These are phyloP conservation scores for Extremus antarcticus DNA, from an alignment of 495 filamentous ascomycete species.

Conservation along the genomic window DNA sequence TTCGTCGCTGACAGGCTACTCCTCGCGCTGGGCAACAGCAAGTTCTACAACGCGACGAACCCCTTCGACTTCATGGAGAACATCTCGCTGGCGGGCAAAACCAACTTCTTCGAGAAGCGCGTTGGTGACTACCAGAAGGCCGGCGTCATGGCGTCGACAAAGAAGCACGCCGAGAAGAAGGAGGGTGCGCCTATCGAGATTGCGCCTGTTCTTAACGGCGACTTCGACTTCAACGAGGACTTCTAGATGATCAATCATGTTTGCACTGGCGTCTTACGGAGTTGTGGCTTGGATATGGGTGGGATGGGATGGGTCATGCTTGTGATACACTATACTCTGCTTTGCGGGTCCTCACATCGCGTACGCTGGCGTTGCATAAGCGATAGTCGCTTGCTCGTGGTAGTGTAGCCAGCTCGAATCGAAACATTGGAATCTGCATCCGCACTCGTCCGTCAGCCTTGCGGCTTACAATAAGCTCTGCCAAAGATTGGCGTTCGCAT, in stretches of 20 bases:
- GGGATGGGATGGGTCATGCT: neutral
- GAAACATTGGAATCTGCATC: neutral
- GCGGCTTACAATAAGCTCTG: no score
- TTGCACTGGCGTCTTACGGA: neutral
- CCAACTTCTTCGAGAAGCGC: constrained; percentile 99
- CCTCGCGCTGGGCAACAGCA: constrained; percentile 80
- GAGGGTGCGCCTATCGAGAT: constrained; percentile 35
- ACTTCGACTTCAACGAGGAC: constrained; percentile 92
- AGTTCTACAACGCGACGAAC: constrained; percentile 84
- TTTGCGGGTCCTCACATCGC: neutral
- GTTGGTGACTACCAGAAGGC: constrained; percentile 99
- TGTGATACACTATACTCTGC: neutral
- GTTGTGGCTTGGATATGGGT: constrained; percentile 5
- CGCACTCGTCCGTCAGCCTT: neutral
- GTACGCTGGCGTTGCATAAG: neutral
- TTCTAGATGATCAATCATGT: constrained; percentile 54
- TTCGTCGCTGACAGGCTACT: constrained; percentile 96
- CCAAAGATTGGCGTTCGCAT: no score
- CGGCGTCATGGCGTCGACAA: constrained; percentile 90
- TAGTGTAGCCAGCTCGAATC: neutral
- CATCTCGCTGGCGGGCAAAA: constrained; percentile 96
- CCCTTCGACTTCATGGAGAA: constrained; percentile 99
- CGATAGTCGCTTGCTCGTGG: neutral
- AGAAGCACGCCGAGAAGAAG: constrained; percentile 53
- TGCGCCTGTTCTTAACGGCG: constrained; percentile 54